Base-by-base conservation (phyloP, 495 filamentous ascomycete genomes). In the Penicillium egyptiacum region DNA sequence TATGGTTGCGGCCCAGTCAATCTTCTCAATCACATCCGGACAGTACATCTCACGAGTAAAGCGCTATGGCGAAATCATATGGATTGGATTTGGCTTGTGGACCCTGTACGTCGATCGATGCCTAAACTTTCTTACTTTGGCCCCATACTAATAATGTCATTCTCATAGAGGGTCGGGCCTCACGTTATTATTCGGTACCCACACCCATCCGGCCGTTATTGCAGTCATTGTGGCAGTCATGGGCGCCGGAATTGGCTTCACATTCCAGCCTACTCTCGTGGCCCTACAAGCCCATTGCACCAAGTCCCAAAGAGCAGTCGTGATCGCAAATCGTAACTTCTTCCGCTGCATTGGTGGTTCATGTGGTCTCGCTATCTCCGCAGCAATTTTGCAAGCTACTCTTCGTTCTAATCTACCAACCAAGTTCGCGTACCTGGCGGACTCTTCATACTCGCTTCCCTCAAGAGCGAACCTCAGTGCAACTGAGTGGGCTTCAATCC, bases 261-360 rank as follows among this genome's bases (percentile, higher is more conserved):
- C 79, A 14, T 84, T 86, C 58, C 84, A 87, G 59, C 84, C 84
- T 14, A 78, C 77, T 16, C 70, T 88, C 0, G 79, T 88, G n/a
- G 85, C 85, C 9, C 65, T 84, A 20, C 84, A 87, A 65, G 83
- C 85, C 10, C 82, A 86, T 62, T 82, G 75, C 37, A 75, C 71
- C 14, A 80, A 83, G 45, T 64, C 77, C 1, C 81, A 88, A 47
- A 74, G 84, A 43, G 85, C 85, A 0, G 79, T 87, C 2, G 77
- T 83, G 8, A 86, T 84, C 25, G 80, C 79, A 11, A 76, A 83
- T 54, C 79, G 85, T 6, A 88, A 88, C 60, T 86, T 87, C 66
- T 77, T 87, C 61, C 79, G 85, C 19, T 80, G 79, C 30, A 69
- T 85, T 10, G 85, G 85, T 9, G 84, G 83, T 14, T 75, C 83